Conservation (phyloP, 352 stramenopile species). For the Pythium vanterpoolii region DNA sequence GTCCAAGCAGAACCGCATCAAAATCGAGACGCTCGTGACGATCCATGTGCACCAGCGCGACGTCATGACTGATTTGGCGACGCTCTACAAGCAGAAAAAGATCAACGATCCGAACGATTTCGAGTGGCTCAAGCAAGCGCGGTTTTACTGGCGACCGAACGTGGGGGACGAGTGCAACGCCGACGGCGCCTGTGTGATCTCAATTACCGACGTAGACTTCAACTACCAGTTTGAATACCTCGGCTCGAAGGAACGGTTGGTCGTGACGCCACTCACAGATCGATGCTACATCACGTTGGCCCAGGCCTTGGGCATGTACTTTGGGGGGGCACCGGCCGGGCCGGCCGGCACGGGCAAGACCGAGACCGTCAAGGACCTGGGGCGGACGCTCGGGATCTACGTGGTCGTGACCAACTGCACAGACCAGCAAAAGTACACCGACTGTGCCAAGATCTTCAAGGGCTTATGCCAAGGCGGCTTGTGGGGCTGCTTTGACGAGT, state of each 20-base stretch:
- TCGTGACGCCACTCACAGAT: constrained; percentile 97
- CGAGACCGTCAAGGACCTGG: constrained; percentile 97
- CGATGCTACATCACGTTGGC: constrained; percentile 97
- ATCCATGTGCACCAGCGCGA: constrained; percentile 98
- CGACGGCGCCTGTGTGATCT: constrained; percentile 95
- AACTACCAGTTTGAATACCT: constrained; percentile 99
- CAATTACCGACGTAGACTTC: constrained; percentile 98
- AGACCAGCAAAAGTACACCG: constrained; percentile 97
- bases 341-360: constrained; percentile 96
- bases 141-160: constrained; percentile 97
- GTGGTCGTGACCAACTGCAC: constrained; percentile 98
- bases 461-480: constrained; percentile 95
- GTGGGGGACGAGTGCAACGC: constrained; percentile 92
- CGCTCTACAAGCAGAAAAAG: constrained; percentile 95
- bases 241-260: constrained; percentile 95
- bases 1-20: constrained; percentile 96
- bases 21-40: constrained; percentile 97
- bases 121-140: constrained; percentile 99
- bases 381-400: constrained; percentile 94
- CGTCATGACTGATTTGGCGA: constrained; percentile 93
- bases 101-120: constrained; percentile 98
- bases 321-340: constrained; percentile 93
- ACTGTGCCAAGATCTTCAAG: constrained; percentile 99
- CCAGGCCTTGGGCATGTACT: constrained; percentile 98
- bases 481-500: constrained; percentile 98